Conservation (phyloP, 2,329 filamentous ascomycete genomes). For the Dothiorella sarmentorum region DNA sequence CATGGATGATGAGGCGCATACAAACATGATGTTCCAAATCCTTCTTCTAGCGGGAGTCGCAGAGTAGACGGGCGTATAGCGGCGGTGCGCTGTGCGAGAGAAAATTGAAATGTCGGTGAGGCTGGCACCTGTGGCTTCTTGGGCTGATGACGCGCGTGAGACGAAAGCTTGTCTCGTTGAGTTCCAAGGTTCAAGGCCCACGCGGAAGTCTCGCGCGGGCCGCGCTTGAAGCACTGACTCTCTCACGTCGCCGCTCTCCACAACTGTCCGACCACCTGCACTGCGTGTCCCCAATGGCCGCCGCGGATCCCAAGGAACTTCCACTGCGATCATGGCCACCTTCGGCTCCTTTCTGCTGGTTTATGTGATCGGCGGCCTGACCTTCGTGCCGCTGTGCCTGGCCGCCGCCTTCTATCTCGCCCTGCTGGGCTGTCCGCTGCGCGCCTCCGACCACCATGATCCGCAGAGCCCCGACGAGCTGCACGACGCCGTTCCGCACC, state of each 20-base stretch:
- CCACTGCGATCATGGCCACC: constrained; percentile 27
- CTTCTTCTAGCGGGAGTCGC: no score
- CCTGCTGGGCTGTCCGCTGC: constrained; percentile 62
- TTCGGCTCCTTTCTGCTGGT: constrained; percentile 61
- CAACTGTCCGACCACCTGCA: background rate
- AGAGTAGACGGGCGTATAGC: no score
- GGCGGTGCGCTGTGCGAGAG: no score
- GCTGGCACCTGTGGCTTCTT: no score
- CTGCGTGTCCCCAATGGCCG: constrained; percentile 16
- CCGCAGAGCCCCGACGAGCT: constrained; percentile 55
- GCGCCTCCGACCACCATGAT: constrained; percentile 44
- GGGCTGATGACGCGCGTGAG: no score
- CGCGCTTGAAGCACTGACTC: background rate
- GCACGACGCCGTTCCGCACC: constrained; percentile 31
- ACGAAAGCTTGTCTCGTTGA: no score
- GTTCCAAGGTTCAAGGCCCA: no score
- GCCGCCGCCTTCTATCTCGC: constrained; percentile 60
- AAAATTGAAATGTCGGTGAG: no score
- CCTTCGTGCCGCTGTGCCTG: constrained; percentile 74
- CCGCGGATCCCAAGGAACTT: background rate
- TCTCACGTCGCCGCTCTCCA: background rate
- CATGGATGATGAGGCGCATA: no score
- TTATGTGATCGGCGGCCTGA: constrained; percentile 84
- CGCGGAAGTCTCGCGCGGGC: no score
- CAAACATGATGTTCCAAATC: no score